Evolutionary conservation across 208 protist genomes (phyloP), one percentile per base, ranked within the genome.

Genomic region (Crithidia thermophila): DNA sequence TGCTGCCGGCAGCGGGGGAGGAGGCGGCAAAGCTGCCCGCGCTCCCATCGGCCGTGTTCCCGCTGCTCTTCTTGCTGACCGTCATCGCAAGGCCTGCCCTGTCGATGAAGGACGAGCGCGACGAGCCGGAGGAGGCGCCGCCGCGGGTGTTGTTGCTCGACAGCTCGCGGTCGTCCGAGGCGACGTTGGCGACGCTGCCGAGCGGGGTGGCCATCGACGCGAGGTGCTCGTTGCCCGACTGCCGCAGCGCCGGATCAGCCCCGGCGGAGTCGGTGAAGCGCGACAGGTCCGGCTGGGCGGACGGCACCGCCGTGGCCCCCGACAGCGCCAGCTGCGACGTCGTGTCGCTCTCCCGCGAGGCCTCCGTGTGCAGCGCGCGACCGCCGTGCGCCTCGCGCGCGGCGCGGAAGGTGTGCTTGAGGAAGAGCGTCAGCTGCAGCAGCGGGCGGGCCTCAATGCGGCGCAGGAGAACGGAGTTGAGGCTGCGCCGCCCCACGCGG

Each of bases 371-470:
- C 28, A 10, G n/a, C 7, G 27, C 10, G 30, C 40, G 4, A 1
- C 13, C 42, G n/a, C 16, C 45, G 28, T 67, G 50, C 5, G 49
- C 51, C 21, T 53, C 65, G 33, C 58, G 60, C 5, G 82, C 59
- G 18, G 30, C 4, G 21, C 37, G 46, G 60, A 81, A 37, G 21
- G 31, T 71, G 39, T 76, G 58, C 33, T 73, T 65, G n/a, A 75
- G 46, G 62, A 93, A 87, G n/a, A 93, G n/a, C 8, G 87, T 93
- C 0, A 71, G 79, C 47, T 89, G 81, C 31, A 93, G 74, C 36
- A 93, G 57, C 52, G 82, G 79, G 20, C 84, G 78, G 8, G 33
- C n/a, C 61, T 81, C 60, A 50, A 90, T 85, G 40, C 71, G 52
- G 23, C 42, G 43, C 45, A 83, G 33, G n/a, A 82, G 64, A 23